Conservation (phyloP, 2,329 filamentous ascomycete species). For the Talaromyces sp. region DNA sequence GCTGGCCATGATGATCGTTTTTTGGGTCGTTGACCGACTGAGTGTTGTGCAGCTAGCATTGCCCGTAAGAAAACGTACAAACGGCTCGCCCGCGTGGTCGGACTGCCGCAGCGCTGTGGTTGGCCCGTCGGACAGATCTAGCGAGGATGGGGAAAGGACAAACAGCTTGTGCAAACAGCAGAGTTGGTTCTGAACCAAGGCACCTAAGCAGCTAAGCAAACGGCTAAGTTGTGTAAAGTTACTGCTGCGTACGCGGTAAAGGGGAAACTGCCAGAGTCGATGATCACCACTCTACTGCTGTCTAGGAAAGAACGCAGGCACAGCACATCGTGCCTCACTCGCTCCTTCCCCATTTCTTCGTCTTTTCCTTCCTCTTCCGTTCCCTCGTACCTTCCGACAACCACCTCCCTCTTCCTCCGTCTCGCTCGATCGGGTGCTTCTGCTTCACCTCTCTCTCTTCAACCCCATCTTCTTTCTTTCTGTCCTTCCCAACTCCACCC, state of each 20-base stretch:
- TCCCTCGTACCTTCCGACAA: background rate
- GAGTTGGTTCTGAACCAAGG: background rate
- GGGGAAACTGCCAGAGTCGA: background rate
- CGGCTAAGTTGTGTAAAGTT: too few species aligned
- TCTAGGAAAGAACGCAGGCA: background rate
- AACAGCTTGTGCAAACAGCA: background rate
- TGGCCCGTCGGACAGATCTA: background rate
- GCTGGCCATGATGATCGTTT: background rate
- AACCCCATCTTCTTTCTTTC: background rate
- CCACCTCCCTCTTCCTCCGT: background rate
- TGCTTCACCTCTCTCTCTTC: background rate
- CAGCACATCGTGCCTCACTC: background rate
- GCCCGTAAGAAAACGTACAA: background rate
- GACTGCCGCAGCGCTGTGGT: background rate
- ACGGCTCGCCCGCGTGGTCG: constrained; percentile 3
- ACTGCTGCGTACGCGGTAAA: background rate
- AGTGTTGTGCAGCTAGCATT: background rate
- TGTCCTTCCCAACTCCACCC: background rate
- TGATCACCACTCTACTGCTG: background rate
- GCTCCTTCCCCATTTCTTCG: background rate
- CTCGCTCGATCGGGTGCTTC: background rate
- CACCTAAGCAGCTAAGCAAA: background rate
- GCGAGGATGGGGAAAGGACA: background rate
- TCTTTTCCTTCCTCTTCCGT: background rate
- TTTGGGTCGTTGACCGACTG: constrained; percentile 2